Evolutionary conservation across 2,329 filamentous ascomycete genomes (phyloP).

Genomic region (Trichoderma oligosporum): DNA sequence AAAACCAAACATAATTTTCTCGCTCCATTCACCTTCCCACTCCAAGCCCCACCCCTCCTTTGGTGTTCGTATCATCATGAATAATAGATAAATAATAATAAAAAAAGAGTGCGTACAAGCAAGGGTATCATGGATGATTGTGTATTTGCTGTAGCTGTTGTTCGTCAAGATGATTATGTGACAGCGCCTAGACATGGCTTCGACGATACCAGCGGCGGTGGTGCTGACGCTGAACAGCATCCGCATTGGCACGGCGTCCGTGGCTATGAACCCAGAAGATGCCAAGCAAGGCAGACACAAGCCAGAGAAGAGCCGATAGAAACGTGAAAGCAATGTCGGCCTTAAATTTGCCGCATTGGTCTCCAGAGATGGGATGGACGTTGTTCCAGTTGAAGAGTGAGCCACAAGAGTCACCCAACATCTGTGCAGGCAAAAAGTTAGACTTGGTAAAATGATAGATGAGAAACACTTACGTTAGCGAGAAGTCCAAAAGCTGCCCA

Average conservation of each 20-base stretch:
- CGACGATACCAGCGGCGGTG: slow-evolving; percentile 43
- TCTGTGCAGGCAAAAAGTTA: slow-evolving; percentile 26
- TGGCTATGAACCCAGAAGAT: slow-evolving; percentile 50
- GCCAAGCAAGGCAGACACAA: slow-evolving; percentile 58
- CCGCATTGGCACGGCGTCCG: slow-evolving; percentile 34
- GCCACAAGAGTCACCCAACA: slow-evolving; percentile 49
- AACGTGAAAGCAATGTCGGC: slow-evolving; percentile 69
- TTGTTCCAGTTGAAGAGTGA: slow-evolving; percentile 58
- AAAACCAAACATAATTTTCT: background rate
- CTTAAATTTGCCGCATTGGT: slow-evolving; percentile 65
- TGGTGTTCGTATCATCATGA: background rate
- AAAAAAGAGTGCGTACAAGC: background rate
- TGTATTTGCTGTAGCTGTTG: background rate
- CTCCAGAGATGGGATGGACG: slow-evolving; percentile 43
- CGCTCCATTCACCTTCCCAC: background rate
- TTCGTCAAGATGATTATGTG: background rate
- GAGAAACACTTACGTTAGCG: slow-evolving; percentile 49
- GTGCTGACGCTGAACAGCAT: slow-evolving; percentile 32
- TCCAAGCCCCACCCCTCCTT: background rate
- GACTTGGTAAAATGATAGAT: background rate
- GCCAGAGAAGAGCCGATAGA: slow-evolving; percentile 67
- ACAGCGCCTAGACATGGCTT: slow-evolving; percentile 38
- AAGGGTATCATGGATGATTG: slow-evolving; percentile 3
- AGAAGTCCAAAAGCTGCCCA: slow-evolving; percentile 66
- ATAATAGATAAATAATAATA: background rate